phyloP scores from a whole-genome alignment of 2,329 filamentous ascomycete genomes.

The Venturia oleaginea region DNA sequence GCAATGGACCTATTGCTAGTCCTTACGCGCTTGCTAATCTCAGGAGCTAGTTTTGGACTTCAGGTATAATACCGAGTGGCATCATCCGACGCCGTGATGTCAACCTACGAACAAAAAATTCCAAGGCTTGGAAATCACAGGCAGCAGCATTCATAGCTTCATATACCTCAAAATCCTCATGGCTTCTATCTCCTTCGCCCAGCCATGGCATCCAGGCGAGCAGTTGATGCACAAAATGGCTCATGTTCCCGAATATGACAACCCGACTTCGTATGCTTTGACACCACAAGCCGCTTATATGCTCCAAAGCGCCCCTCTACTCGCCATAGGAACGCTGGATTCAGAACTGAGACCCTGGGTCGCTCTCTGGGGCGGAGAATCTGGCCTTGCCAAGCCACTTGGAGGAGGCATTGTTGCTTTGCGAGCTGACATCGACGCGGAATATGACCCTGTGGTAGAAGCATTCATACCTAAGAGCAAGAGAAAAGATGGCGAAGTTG shows the following conservation, averaged over 20 bases:
- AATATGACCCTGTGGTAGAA: constrained; percentile 60
- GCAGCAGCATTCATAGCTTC: not conserved
- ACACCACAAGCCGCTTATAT: constrained; percentile 52
- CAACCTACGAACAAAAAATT: not conserved
- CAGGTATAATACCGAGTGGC: not conserved
- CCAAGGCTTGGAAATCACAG: not conserved
- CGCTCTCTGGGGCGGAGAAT: constrained; percentile 65
- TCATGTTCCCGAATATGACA: constrained; percentile 47
- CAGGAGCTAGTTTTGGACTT: not conserved
- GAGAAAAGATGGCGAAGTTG: constrained; percentile 30
- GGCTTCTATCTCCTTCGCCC: constrained; percentile 37
- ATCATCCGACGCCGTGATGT: not conserved
- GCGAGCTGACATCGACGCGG: constrained; percentile 49
- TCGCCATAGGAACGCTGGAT: constrained; percentile 68
- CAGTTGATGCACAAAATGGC: constrained; percentile 54
- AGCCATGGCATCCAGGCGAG: constrained; percentile 59
- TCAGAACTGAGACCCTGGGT: constrained; percentile 60
- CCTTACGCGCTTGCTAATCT: not conserved
- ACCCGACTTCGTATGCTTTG: constrained; percentile 59
- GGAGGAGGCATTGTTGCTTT: constrained; percentile 57
- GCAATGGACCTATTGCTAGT: not conserved
- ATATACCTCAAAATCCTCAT: not conserved
- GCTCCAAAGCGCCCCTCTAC: constrained; percentile 53
- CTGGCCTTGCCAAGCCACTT: constrained; percentile 57
- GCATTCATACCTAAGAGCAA: constrained; percentile 41